phyloP scores from a whole-genome alignment of 2,329 filamentous ascomycete species.

The Hymenoscyphus repandus region DNA sequence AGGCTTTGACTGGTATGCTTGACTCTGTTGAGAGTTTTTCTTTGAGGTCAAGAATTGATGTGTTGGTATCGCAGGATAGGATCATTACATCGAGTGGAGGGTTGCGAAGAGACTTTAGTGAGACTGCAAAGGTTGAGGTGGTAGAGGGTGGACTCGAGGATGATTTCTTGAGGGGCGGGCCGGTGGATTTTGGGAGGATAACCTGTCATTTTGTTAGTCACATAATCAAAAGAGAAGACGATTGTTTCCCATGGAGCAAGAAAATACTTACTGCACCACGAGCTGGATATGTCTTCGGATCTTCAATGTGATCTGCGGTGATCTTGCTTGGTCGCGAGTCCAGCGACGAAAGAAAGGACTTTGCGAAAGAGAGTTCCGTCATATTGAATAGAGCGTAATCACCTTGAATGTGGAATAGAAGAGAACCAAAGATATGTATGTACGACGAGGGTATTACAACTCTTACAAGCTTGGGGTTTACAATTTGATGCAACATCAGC shows the following conservation, averaged over 20 bases:
- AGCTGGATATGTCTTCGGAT: slow-evolving; percentile 71
- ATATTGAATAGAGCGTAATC: slow-evolving; percentile 40
- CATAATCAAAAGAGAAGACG: not conserved
- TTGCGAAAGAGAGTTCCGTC: slow-evolving; percentile 82
- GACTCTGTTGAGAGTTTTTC: slow-evolving; percentile 58
- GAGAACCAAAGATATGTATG: not conserved
- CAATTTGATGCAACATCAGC: too few relatives aligned
- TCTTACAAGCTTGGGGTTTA: too few relatives aligned
- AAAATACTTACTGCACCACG: slow-evolving; percentile 62
- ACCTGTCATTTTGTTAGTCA: slow-evolving; percentile 43
- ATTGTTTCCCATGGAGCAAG: not conserved
- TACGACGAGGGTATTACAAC: not conserved
- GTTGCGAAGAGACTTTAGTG: slow-evolving; percentile 73
- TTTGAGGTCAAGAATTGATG: slow-evolving; percentile 77
- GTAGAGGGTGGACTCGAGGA: slow-evolving; percentile 41
- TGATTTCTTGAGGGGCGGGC: slow-evolving; percentile 44
- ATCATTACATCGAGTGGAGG: slow-evolving; percentile 65
- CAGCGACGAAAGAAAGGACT: slow-evolving; percentile 73
- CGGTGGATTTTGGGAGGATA: slow-evolving; percentile 60
- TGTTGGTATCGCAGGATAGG: slow-evolving; percentile 55
- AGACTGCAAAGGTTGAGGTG: slow-evolving; percentile 50
- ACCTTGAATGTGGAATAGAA: not conserved
- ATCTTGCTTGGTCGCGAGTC: slow-evolving; percentile 77
- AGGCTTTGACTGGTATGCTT: slow-evolving; percentile 64
- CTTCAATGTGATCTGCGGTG: slow-evolving; percentile 84